Percentiles rank a stretch among this genome's conserved stretches.
These are phyloP conservation scores for Erodium moschatum DNA, from an alignment of 441 rosid genomes.

Conservation along the genomic window DNA sequence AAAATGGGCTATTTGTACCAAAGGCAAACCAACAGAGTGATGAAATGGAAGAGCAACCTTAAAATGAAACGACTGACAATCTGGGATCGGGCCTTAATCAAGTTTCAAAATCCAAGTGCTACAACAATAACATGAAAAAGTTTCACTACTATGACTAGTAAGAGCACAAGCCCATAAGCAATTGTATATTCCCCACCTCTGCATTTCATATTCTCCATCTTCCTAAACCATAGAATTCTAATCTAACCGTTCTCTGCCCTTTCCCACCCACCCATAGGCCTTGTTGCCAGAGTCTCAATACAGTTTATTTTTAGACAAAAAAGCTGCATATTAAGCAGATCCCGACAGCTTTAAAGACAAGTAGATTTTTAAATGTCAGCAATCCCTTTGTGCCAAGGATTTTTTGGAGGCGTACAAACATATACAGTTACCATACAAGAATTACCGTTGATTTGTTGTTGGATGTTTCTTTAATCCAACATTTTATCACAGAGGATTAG, in stretches of 20 bases:
- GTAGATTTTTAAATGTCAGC: not conserved
- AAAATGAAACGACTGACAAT: not conserved
- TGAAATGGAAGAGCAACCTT: not conserved
- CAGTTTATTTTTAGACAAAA: not conserved
- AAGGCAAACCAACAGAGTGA: not conserved
- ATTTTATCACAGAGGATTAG: not conserved
- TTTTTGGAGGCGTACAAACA: not conserved
- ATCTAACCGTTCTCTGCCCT: not conserved
- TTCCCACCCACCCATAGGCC: not conserved
- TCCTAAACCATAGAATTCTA: not conserved
- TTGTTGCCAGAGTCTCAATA: not conserved
- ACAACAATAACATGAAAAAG: not conserved
- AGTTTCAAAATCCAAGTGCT: not conserved
- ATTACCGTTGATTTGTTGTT: not conserved
- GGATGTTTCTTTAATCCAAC: not conserved
- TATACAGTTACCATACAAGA: not conserved
- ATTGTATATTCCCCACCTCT: not conserved
- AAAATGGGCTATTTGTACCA: not conserved
- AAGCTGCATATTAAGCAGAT: slow-evolving; percentile 2
- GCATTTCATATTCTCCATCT: not conserved
- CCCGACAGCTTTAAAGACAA: not conserved
- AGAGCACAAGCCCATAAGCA: slow-evolving; percentile 8
- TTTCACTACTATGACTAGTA: not conserved
- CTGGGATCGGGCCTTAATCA: not conserved
- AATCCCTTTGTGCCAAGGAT: not conserved